Conservation (phyloP, 2,329 filamentous ascomycete species). For the Tolypocladium tundrense region DNA sequence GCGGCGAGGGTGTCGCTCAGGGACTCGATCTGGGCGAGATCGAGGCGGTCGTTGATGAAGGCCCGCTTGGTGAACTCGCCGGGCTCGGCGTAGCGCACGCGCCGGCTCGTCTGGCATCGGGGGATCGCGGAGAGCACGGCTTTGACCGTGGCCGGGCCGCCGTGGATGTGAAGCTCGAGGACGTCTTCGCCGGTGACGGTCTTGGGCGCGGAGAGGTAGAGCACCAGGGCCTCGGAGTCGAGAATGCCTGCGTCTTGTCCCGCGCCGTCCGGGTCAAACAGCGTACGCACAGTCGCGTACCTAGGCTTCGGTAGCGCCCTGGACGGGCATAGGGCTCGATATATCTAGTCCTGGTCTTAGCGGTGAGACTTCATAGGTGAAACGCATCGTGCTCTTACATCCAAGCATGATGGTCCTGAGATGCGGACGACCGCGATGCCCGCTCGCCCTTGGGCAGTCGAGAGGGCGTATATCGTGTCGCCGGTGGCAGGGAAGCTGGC, state of each 20-base stretch:
- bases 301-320: constrained; percentile 35
- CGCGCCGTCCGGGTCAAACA: constrained; percentile 43
- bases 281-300: constrained; percentile 61
- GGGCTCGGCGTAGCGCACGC: constrained; percentile 79
- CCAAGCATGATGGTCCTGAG: constrained; percentile 66
- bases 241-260: constrained; percentile 39
- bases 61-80: constrained; percentile 92
- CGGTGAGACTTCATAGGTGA: neutral
- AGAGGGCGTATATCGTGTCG: constrained; percentile 84
- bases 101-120: constrained; percentile 23
- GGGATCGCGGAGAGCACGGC: constrained; percentile 74
- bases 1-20: constrained; percentile 53
- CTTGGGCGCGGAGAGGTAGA: constrained; percentile 71
- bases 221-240: constrained; percentile 69
- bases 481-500: constrained; percentile 9
- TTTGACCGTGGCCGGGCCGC: constrained; percentile 78
- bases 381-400: constrained; percentile 34
- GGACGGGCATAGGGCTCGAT: constrained; percentile 37
- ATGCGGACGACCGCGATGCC: constrained; percentile 86
- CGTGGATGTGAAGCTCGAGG: constrained; percentile 89
- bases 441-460: constrained; percentile 73
- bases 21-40: constrained; percentile 72
- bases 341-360: constrained; percentile 29
- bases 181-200: constrained; percentile 91
- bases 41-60: constrained; percentile 76